A percentile compares a stretch with the other conserved stretches of the same genome.
phyloP scores from a whole-genome alignment of 1,139 yeast genomes.

The Blastobotrys ciferrii region DNA sequence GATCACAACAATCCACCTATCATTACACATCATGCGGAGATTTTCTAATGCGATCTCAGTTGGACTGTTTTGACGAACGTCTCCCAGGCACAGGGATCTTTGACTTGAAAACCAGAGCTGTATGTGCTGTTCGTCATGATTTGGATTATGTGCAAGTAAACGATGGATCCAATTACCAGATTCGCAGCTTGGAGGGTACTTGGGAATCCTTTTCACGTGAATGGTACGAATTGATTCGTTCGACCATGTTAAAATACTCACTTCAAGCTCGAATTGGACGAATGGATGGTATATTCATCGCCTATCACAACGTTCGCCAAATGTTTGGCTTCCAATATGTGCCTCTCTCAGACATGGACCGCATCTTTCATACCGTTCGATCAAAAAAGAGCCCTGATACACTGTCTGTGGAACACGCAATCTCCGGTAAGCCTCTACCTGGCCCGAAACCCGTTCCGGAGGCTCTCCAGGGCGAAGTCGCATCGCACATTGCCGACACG shows the following conservation, averaged over 20 bases:
- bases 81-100: constrained; percentile 91
- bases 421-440: not conserved
- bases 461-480: constrained; percentile 29
- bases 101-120: constrained; percentile 91
- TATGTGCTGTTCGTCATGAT: constrained; percentile 80
- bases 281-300: constrained; percentile 95
- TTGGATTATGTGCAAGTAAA: constrained; percentile 57
- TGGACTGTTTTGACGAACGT: constrained; percentile 75
- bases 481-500: constrained; percentile 60
- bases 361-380: constrained; percentile 52
- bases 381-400: constrained; percentile 22
- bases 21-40: constrained; percentile 70
- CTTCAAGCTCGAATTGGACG: constrained; percentile 92
- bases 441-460: constrained; percentile 9
- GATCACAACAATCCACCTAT: constrained; percentile 42
- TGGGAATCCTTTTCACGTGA: constrained; percentile 82
- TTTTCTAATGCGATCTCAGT: constrained; percentile 83
- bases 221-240: constrained; percentile 66
- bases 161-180: constrained; percentile 62
- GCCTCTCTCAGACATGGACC: constrained; percentile 71
- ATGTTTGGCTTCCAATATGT: constrained; percentile 91
- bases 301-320: constrained; percentile 78
- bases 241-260: constrained; percentile 78
- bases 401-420: not conserved
- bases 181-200: constrained; percentile 57